phyloP scores from a whole-genome alignment of 2,329 filamentous ascomycete species.

The Daldinia eschscholtzii region DNA sequence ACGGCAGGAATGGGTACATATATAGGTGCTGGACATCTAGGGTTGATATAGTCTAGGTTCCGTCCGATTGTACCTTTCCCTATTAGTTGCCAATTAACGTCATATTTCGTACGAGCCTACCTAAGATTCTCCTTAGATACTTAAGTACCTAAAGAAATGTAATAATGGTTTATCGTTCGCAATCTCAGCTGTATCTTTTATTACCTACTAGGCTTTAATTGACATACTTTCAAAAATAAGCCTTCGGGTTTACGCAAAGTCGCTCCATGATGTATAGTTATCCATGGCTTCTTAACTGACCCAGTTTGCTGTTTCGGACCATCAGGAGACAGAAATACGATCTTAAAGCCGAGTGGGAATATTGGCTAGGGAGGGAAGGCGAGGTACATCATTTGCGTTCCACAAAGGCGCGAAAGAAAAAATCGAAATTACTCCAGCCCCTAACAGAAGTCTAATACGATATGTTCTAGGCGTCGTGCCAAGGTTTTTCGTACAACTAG shows the following conservation, averaged over 20 bases:
- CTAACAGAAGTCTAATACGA: neutral
- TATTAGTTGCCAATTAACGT: neutral
- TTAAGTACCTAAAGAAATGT: neutral
- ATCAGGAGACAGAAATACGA: neutral
- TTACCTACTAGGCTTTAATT: neutral
- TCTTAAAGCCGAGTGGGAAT: neutral
- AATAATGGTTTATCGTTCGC: neutral
- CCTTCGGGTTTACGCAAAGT: neutral
- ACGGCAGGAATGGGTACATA: neutral
- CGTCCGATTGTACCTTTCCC: neutral
- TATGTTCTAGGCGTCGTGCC: slow-evolving; percentile 10
- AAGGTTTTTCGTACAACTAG: slow-evolving; percentile 8
- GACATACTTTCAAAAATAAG: neutral
- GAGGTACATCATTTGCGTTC: slow-evolving; percentile 27
- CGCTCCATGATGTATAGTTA: neutral
- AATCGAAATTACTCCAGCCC: neutral
- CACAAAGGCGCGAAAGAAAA: slow-evolving; percentile 9
- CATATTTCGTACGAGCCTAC: no score
- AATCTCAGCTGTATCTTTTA: neutral
- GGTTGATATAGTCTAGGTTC: neutral
- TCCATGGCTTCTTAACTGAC: neutral
- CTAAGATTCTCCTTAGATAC: neutral
- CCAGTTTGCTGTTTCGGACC: neutral
- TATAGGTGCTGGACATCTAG: neutral
- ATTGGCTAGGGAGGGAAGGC: slow-evolving; percentile 9